Evolutionary conservation across 2,329 filamentous ascomycete genomes (phyloP), one percentile per base, ranked within the genome.

Genomic region (Fusarium fracticaudum): DNA sequence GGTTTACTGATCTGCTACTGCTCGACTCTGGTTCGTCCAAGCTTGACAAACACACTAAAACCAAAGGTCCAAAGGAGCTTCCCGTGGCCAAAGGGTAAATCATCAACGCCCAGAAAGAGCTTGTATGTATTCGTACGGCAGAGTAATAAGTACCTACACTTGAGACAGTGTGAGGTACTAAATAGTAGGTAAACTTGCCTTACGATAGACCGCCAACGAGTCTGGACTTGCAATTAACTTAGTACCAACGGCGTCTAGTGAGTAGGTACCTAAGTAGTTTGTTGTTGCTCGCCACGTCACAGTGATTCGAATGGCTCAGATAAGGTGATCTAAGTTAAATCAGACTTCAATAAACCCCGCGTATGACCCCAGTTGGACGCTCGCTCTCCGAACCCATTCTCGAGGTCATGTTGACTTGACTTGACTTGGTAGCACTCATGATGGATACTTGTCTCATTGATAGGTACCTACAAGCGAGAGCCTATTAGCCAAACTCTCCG

Each of bases 271-370:
- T 44, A 31, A 2, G 14, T 48, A 48, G 29, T 44, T 43, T 35
- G 33, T 17, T 35, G 43, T 58, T 50, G 35, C 48, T 58, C 66
- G 72, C 73, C 73, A 76, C 73, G 76, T 77, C 74, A 77, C 65
- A 75, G 59, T 65, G 68, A 53, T 61, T 40, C 45, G 35, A 59
- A 65, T 48, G 55, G 37, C 48, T 44, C 40, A 71, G 66, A 66
- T 70, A 70, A 66, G 51, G 50, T 69, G 40, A 55, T 43, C 35
- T 40, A 53, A 60, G 35, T 54, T 54, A 40, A 70, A 73, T 60
- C 70, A 70, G 43, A 50, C 60, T 66, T 69, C 43, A 57, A 58
- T 41, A 41, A 60, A 60, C 62, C 55, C 59, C 70, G 35, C 55
- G 45, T 55, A 47, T 40, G 29, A 43, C n/a, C 62, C 48, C 44